These are phyloP conservation scores for Schoenoplectus tabernaemontani DNA, from an alignment of 202 grass and related monocot species.

Conservation along the genomic window DNA sequence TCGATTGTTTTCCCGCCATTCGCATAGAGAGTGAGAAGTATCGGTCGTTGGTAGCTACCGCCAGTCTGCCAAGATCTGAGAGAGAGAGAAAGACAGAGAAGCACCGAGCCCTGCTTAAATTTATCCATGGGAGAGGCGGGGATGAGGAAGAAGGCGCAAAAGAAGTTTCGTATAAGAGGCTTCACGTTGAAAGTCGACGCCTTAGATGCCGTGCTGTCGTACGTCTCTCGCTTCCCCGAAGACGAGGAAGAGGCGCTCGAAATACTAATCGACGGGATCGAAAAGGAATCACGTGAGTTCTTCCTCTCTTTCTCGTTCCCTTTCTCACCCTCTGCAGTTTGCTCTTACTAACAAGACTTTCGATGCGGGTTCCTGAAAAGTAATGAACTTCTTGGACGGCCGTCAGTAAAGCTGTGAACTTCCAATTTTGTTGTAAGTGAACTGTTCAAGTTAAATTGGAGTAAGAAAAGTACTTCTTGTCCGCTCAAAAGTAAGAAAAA, in stretches of 20 bases:
- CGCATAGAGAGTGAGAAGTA: neutral
- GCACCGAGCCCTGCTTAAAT: neutral
- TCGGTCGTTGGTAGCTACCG: neutral
- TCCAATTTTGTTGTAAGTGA: neutral
- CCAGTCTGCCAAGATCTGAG: too few species aligned
- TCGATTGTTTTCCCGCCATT: conserved; percentile 1
- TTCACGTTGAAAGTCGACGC: conserved; percentile 87
- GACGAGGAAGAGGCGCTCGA: conserved; percentile 87
- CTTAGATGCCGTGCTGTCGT: conserved; percentile 60
- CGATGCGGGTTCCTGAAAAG: neutral
- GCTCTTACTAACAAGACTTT: neutral
- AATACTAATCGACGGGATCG: conserved; percentile 54
- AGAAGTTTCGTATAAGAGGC: conserved; percentile 65
- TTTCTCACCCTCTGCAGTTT: neutral
- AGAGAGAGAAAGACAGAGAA: neutral
- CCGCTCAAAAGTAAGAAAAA: too few species aligned
- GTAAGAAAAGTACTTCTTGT: neutral
- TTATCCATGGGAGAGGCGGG: conserved; percentile 32
- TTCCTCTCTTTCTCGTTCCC: neutral
- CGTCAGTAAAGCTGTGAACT: neutral
- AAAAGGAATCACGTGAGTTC: conserved; percentile 31
- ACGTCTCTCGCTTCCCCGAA: conserved; percentile 60
- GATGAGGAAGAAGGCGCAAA: conserved; percentile 61
- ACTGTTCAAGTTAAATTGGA: neutral
- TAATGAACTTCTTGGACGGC: neutral